These are phyloP conservation scores for Amoebophrya sp. DNA, from an alignment of 169 alveolate genomes.

Conservation along the genomic window DNA sequence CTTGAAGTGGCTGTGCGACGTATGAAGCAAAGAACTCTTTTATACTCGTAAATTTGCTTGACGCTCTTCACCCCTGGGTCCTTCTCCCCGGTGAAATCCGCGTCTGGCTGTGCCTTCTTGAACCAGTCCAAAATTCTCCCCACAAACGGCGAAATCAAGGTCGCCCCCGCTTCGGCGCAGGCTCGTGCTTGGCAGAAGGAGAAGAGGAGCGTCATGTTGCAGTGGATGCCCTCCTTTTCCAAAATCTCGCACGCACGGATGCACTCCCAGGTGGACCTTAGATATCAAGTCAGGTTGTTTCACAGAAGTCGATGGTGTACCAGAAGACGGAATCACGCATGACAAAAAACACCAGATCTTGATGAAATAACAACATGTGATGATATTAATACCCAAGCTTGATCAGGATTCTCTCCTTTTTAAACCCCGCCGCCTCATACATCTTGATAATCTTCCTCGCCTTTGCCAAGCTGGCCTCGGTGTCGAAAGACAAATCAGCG, in stretches of 20 bases:
- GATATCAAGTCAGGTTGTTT: no score
- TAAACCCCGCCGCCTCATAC: slow-evolving; percentile 61
- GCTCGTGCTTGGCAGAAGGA: slow-evolving; percentile 64
- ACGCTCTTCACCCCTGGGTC: slow-evolving; percentile 75
- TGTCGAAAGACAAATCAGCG: slow-evolving; percentile 67
- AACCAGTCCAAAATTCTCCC: slow-evolving; percentile 76
- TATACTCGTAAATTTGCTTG: slow-evolving; percentile 59
- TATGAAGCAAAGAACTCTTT: no score
- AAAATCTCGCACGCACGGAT: slow-evolving; percentile 66
- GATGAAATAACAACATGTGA: no score
- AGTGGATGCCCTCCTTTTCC: slow-evolving; percentile 61
- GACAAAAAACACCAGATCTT: no score
- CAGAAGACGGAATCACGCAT: no score
- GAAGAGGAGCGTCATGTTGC: slow-evolving; percentile 72
- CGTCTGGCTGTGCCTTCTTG: slow-evolving; percentile 51
- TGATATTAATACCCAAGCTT: no score
- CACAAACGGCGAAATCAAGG: slow-evolving; percentile 71
- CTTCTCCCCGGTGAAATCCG: slow-evolving; percentile 44
- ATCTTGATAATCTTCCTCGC: slow-evolving; percentile 55
- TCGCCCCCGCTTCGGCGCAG: slow-evolving; percentile 72
- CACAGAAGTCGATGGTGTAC: no score
- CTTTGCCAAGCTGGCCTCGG: slow-evolving; percentile 53
- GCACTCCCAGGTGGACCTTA: slow-evolving; percentile 85
- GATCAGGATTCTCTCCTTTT: slow-evolving; percentile 61
- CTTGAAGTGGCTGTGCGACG: no score